phyloP scores from a whole-genome alignment of 805 yeast species.

The Blastobotrys peoriensis region DNA sequence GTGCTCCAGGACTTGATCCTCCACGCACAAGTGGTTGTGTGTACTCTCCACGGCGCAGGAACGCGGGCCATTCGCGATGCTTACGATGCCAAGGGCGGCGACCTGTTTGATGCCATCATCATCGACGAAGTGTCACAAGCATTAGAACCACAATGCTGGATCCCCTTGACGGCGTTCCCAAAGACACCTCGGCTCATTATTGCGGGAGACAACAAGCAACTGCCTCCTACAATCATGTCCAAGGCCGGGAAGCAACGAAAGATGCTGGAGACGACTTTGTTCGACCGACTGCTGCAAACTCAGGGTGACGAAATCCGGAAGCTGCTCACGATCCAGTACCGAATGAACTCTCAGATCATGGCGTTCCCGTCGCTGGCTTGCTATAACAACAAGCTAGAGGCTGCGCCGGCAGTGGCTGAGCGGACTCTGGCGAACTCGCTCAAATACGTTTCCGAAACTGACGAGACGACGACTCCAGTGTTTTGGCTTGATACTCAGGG shows the following conservation, averaged over 20 bases:
- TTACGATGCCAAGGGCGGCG: conserved; percentile 32
- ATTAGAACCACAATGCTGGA: conserved; percentile 94
- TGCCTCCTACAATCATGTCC: conserved; percentile 80
- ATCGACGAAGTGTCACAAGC: conserved; percentile 96
- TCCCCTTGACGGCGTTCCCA: conserved; percentile 68
- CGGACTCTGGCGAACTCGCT: conserved; percentile 51
- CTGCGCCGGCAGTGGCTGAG: conserved; percentile 52
- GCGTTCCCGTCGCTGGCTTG: conserved; percentile 62
- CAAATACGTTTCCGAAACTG: conserved; percentile 42
- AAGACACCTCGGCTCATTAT: conserved; percentile 55
- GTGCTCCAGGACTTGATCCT: conserved; percentile 52
- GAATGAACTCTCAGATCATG: conserved; percentile 82
- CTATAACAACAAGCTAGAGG: conserved; percentile 57
- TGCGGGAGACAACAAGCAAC: conserved; percentile 91
- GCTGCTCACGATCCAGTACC: conserved; percentile 70
- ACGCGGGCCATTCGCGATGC: conserved; percentile 58
- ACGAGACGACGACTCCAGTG: conserved; percentile 49
- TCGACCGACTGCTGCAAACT: conserved; percentile 63
- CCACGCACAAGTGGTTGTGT: conserved; percentile 61
- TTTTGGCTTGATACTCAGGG: conserved; percentile 95
- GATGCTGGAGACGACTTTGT: conserved; percentile 58
- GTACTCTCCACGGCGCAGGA: conserved; percentile 88
- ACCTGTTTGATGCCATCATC: conserved; percentile 68
- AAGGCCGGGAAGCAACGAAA: conserved; percentile 38
- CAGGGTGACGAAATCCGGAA: conserved; percentile 45